Base-by-base conservation (phyloP, 2,329 filamentous ascomycete species). In the Nothophaeocryptopus gaeumannii region DNA sequence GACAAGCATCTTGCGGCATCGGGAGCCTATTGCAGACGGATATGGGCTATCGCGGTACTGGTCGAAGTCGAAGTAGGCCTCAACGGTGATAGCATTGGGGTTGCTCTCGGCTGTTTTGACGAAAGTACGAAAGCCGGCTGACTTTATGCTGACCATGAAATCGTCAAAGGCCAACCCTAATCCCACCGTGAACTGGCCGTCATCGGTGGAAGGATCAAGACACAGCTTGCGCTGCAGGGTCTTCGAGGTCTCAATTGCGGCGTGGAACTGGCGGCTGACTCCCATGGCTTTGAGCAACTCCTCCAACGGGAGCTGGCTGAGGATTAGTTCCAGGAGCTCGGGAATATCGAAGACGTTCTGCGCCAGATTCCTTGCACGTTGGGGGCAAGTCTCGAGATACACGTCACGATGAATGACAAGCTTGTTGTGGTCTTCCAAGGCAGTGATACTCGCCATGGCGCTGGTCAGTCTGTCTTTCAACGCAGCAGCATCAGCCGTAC, bases 321-420 rank as follows among this genome's bases (percentile, higher is more conserved):
- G 45, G n/a, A 47, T 41, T n/a, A 47, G 32, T 33, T 47, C 45
- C 36, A 47, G 38, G 2, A 47, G 37, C 8, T 47, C 45, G 8
- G 45, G 45, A 4, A 47, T 32, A 31, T 47, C 45, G 30, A 47
- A 47, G 3, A 47, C 45, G 13, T 38, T 30, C 31, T 47, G 45
- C 2, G 45, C 45, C 7, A 47, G 38, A 10, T 32, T 38, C 2
- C 36, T 30, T 36, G 45, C 45, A 30, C 36, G 33, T 8, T 34
- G 31, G 10, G 45, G 45, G n/a, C 45, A 47, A n/a, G 37, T 15
- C 16, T 47, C 45, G 5, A 38, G 29, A 16, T 47, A 40, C 30
- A 40, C 20, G 7, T 7, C 20, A 7, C 20, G 3, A 7, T 7
- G 3, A 7, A 26, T 26, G 20, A 26, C 7, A 26, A 26, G 20